Evolutionary conservation across 139 green algal species (phyloP).

Genomic region (Asterochloris sp.): DNA sequence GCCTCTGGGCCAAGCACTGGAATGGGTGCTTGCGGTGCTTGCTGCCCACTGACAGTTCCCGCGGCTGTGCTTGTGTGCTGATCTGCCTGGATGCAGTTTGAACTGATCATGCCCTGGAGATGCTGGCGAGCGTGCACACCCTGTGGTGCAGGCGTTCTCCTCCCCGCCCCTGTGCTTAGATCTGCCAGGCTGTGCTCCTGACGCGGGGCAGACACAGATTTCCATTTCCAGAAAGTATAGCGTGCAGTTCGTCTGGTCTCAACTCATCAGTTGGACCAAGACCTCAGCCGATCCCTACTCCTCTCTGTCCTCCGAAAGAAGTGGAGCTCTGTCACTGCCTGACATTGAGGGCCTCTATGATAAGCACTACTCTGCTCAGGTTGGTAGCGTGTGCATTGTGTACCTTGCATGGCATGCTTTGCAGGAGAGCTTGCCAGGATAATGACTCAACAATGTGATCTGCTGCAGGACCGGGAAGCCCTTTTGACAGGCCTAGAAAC

Average conservation of each 20-base stretch:
- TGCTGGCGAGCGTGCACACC: background rate
- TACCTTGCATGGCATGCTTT: no score
- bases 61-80: background rate
- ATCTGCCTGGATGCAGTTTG: background rate
- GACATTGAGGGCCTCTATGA: constrained; percentile 33
- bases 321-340: constrained; percentile 80
- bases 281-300: constrained; percentile 86
- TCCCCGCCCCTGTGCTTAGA: background rate
- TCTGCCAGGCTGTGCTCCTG: background rate
- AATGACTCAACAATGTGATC: no score
- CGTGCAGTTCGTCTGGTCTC: constrained; percentile 78
- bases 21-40: background rate
- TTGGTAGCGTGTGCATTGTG: no score
- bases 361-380: no score
- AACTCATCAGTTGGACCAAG: constrained; percentile 88
- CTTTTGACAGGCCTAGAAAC: no score
- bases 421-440: no score
- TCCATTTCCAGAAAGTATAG: constrained; percentile 72
- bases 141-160: background rate
- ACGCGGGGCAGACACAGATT: background rate
- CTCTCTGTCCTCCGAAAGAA: constrained; percentile 72
- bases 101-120: background rate
- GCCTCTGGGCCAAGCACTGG: background rate
- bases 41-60: background rate
- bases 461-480: no score